Conservation (phyloP, 345 rosid genomes). For the Leavenworthia alabamica region DNA sequence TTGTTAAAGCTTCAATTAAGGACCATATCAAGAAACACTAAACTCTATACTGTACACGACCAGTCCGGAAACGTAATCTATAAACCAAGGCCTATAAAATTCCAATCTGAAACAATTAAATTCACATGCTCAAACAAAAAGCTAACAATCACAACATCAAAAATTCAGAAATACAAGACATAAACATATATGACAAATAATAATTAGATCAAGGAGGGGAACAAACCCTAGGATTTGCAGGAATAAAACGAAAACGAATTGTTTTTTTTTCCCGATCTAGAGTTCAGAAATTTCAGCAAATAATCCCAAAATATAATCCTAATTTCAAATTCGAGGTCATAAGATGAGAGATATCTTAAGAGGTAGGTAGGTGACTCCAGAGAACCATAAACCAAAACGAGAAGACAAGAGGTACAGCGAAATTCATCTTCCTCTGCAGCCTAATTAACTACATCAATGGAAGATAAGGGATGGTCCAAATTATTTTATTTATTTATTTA, state of each 20-base stretch:
- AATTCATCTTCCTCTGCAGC: too few species aligned
- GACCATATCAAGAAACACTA: not conserved
- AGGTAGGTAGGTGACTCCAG: too few species aligned
- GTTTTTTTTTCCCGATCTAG: not conserved
- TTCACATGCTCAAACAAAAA: slow-evolving; percentile 3
- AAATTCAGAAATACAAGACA: not conserved
- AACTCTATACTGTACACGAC: too few species aligned
- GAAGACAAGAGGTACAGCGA: too few species aligned
- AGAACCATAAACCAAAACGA: too few species aligned
- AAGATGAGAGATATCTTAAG: too few species aligned
- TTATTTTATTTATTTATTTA: too few species aligned
- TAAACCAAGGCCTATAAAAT: too few species aligned
- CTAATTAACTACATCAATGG: too few species aligned
- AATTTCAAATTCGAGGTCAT: not conserved
- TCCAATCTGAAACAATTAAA: slow-evolving; percentile 9
- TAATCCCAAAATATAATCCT: not conserved
- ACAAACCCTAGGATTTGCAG: slow-evolving; percentile 21
- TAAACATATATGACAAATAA: not conserved
- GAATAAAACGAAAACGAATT: slow-evolving; percentile 11
- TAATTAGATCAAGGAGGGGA: slow-evolving; percentile 17
- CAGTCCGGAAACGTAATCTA: too few species aligned
- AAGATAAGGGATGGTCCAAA: too few species aligned
- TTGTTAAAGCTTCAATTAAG: too few species aligned
- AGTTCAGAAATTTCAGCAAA: not conserved
- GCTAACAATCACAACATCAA: slow-evolving; percentile 15